A percentile compares a stretch with the other conserved stretches of the same genome.
phyloP scores from a whole-genome alignment of 2,329 filamentous ascomycete species.

The Penicillium sclerotigenum region DNA sequence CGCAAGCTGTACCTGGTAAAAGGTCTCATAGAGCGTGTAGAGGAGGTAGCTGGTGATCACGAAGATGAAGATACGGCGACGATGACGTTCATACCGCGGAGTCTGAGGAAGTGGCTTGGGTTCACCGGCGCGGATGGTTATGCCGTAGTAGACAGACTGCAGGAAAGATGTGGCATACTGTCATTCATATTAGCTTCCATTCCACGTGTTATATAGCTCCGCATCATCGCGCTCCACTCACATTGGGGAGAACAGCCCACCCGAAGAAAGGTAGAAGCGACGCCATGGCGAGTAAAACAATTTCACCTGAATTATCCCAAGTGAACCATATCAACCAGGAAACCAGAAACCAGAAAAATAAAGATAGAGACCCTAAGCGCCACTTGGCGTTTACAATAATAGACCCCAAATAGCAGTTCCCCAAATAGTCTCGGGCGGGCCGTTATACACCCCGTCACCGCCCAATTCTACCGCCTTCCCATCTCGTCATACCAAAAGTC shows the following conservation, averaged over 20 bases:
- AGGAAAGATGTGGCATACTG: constrained; percentile 74
- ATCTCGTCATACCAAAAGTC: constrained; percentile 16
- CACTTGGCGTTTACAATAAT: constrained; percentile 5
- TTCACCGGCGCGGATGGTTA: constrained; percentile 86
- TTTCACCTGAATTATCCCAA: not conserved
- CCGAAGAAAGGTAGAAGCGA: constrained; percentile 55
- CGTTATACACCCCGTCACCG: constrained; percentile 22
- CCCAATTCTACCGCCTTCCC: constrained; percentile 28
- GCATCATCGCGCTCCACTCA: constrained; percentile 36
- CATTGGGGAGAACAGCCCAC: constrained; percentile 62
- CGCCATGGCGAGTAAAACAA: constrained; percentile 31
- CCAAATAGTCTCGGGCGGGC: not conserved
- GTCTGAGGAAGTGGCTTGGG: constrained; percentile 68
- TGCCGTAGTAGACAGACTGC: constrained; percentile 78
- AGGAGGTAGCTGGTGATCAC: constrained; percentile 80
- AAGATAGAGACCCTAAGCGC: not conserved
- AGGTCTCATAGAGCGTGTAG: constrained; percentile 90
- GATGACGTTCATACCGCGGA: constrained; percentile 68
- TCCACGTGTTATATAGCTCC: constrained; percentile 1
- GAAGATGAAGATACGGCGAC: constrained; percentile 75
- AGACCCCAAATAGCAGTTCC: constrained; percentile 1
- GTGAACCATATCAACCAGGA: constrained; percentile 13
- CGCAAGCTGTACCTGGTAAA: constrained; percentile 68
- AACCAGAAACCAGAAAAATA: not conserved
- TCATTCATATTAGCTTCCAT: constrained; percentile 8